Evolutionary conservation across 1,284 basidiomycete genomes (phyloP), one percentile per base, ranked within the genome.

Genomic region (Puccinia coronata): DNA sequence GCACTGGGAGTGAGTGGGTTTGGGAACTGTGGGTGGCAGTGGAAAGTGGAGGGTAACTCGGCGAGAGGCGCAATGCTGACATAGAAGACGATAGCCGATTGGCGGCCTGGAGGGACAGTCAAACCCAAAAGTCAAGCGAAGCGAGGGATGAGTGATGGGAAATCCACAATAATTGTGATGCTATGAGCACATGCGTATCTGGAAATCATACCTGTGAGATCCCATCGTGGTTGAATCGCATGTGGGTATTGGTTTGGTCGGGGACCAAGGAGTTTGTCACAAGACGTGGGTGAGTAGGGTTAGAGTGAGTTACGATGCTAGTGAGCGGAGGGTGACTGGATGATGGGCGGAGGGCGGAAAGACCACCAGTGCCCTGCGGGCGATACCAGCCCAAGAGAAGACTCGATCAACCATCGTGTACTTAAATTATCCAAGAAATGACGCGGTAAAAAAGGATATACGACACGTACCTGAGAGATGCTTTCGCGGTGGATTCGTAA

Each of bases 31-130:
- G 25, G 23, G 70, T 34, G 1, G 31, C 51, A 55, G 12, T 55
- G 18, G 67, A 69, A 47, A 47, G 28, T 41, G 65, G 43, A 25
- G 70, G 49, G 51, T 57, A 72, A 9, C 23, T 57, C 5, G 70
- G 34, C 31, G 70, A 39, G 5, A 72, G 49, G 70, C 20, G 70
- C 51, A 72, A 57, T 51, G 47, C 70, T 9, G 70, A 72, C 70
- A 72, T 55, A 18, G 70, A 55, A 23, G 70, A 72, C 36, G 70
- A 39, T 23, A 72, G 36, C 51, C 51, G 47, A 47, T 34, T 51
- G 2, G 49, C 11, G 31, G 70, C 28, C 49, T 72, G 31, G 14
- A n/a, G 34, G 28, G 65, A 20, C 23, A 34, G 20, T 49, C 34
- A 72, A 41, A 0, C n/a, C n/a, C n/a, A n/a, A 4, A 72, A 55